phyloP scores from a whole-genome alignment of 1,139 yeast species.

The Kodamaea sp. region DNA sequence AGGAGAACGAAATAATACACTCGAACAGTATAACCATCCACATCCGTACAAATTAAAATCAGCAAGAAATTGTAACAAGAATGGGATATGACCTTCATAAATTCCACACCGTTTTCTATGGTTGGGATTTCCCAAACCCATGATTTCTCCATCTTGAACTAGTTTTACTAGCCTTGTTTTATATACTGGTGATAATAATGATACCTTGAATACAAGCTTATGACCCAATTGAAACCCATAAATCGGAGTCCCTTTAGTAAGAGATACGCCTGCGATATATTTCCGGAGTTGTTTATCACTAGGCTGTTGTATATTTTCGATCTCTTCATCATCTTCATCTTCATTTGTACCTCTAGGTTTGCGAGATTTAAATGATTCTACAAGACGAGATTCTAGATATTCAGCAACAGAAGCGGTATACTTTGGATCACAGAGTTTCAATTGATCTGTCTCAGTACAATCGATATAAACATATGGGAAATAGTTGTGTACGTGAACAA shows the following conservation, averaged over 20 bases:
- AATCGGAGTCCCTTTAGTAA: constrained; percentile 72
- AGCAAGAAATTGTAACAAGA: constrained; percentile 66
- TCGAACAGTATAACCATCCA: constrained; percentile 56
- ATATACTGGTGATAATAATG: constrained; percentile 61
- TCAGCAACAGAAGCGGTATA: constrained; percentile 2
- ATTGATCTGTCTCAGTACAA: constrained; percentile 21
- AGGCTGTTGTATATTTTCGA: constrained; percentile 8
- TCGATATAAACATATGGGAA: constrained; percentile 78
- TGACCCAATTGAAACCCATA: constrained; percentile 79
- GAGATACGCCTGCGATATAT: constrained; percentile 62
- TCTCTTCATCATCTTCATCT: constrained; percentile 10
- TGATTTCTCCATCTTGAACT: constrained; percentile 8
- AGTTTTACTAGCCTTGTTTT: constrained; percentile 57
- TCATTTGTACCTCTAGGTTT: constrained; percentile 11
- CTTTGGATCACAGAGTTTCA: not conserved
- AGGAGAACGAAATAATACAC: constrained; percentile 12
- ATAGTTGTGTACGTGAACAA: constrained; percentile 76
- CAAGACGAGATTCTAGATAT: constrained; percentile 7
- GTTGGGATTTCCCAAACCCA: constrained; percentile 7
- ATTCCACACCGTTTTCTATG: constrained; percentile 16
- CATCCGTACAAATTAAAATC: constrained; percentile 87
- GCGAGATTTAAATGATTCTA: constrained; percentile 10
- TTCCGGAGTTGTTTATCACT: constrained; percentile 19
- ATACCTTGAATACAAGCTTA: constrained; percentile 61
- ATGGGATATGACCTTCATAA: constrained; percentile 82